Conservation (phyloP, 805 yeast species). For the Pichia kluyveri region DNA sequence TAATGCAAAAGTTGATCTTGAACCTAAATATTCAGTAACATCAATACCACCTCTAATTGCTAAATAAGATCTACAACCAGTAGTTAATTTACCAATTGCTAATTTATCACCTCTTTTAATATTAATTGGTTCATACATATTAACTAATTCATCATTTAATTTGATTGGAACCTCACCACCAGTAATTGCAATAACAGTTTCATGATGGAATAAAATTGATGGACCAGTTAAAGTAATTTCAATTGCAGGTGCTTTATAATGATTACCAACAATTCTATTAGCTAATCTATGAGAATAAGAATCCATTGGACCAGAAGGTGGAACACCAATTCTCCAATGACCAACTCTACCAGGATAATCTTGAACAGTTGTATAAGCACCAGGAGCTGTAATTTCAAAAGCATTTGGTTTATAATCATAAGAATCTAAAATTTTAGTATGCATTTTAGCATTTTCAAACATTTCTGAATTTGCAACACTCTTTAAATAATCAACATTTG, state of each 20-base stretch:
- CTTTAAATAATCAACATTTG: conserved; percentile 84
- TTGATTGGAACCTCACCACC: conserved; percentile 75
- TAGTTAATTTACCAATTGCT: conserved; percentile 66
- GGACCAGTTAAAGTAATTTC: conserved; percentile 90
- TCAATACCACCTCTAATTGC: conserved; percentile 91
- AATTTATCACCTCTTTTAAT: conserved; percentile 70
- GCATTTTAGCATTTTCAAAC: conserved; percentile 78
- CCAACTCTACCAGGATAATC: conserved; percentile 89
- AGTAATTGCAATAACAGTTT: conserved; percentile 67
- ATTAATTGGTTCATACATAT: conserved; percentile 65
- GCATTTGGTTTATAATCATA: conserved; percentile 76
- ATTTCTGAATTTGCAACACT: conserved; percentile 74
- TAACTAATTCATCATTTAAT: conserved; percentile 47
- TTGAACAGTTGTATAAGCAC: conserved; percentile 93
- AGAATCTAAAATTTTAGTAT: conserved; percentile 80
- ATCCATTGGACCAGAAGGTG: conserved; percentile 99
- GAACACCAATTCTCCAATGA: conserved; percentile 90
- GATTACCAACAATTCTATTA: conserved; percentile 85
- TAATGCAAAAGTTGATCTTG: conserved; percentile 92
- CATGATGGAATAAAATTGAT: conserved; percentile 72
- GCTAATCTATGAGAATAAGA: conserved; percentile 83
- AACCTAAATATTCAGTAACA: conserved; percentile 87
- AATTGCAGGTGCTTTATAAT: conserved; percentile 73
- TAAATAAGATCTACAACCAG: conserved; percentile 85
- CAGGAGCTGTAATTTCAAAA: conserved; percentile 78